These are phyloP conservation scores for Emiliania huxleyi DNA, from an alignment of 78 protist species.

Conservation along the genomic window DNA sequence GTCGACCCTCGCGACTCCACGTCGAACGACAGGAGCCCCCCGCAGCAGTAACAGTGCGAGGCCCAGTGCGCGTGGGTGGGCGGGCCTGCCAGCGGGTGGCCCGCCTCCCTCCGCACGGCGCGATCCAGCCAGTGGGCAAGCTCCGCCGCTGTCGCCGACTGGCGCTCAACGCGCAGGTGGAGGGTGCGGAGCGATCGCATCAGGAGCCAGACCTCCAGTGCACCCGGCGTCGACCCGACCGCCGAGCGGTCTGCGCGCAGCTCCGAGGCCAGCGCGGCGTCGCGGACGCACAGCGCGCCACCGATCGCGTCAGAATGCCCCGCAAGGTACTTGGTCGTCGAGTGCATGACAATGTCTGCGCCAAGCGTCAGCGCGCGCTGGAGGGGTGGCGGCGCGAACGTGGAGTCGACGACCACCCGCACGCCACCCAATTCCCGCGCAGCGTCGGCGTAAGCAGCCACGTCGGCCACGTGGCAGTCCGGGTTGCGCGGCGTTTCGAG, in stretches of 20 bases:
- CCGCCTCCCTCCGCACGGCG: neutral
- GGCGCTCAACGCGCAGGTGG: neutral
- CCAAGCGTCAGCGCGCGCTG: conserved; percentile 30
- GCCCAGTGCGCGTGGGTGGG: no score
- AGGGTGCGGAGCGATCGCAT: conserved; percentile 38
- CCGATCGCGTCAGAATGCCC: conserved; percentile 34
- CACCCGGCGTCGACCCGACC: conserved; percentile 4
- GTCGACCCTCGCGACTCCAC: no score
- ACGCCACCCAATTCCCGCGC: conserved; percentile 11
- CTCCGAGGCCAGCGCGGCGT: neutral
- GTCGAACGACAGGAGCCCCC: no score
- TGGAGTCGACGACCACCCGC: conserved; percentile 27
- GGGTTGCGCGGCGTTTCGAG: conserved; percentile 36
- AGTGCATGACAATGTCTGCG: conserved; percentile 40
- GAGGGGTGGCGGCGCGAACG: conserved; percentile 45
- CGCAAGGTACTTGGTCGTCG: conserved; percentile 39
- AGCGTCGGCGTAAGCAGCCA: neutral
- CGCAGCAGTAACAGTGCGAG: no score
- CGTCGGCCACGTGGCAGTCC: conserved; percentile 15
- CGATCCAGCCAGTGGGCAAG: neutral
- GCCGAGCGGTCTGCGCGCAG: conserved; percentile 2
- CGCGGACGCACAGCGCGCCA: neutral
- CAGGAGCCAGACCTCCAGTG: conserved; percentile 34
- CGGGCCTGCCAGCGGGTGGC: neutral
- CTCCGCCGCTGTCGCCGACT: neutral